These are phyloP conservation scores for Aspergillus fijiensis DNA, from an alignment of 2,329 filamentous ascomycete species.

Conservation along the genomic window DNA sequence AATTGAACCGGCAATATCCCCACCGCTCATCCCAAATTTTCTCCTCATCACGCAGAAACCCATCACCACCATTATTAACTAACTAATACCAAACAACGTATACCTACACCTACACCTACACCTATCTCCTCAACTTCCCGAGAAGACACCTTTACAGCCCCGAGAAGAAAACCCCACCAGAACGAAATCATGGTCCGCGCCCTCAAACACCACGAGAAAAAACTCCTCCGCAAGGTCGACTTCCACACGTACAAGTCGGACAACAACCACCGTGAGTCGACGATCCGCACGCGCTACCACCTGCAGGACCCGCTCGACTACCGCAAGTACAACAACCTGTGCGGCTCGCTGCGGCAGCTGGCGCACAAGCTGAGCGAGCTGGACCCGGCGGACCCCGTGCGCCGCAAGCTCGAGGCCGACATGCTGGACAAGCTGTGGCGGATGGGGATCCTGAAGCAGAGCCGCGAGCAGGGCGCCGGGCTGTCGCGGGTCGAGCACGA, in stretches of 20 bases:
- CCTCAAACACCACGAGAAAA: constrained; percentile 95
- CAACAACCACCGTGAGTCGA: constrained; percentile 77
- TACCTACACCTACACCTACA: not conserved
- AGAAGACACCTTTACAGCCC: not conserved
- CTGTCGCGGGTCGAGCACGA: constrained; percentile 74
- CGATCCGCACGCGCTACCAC: constrained; percentile 79
- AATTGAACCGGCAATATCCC: not conserved
- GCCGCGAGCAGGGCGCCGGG: constrained; percentile 72
- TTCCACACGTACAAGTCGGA: constrained; percentile 93
- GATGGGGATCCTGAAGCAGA: constrained; percentile 78
- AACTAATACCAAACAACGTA: not conserved
- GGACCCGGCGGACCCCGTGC: constrained; percentile 72
- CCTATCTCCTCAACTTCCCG: not conserved
- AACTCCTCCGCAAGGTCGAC: constrained; percentile 86
- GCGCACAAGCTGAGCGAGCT: constrained; percentile 85
- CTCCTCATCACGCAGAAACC: not conserved
- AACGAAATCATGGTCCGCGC: constrained; percentile 74
- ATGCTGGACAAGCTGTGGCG: constrained; percentile 89
- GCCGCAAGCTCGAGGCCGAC: constrained; percentile 80
- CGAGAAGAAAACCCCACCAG: constrained; percentile 21
- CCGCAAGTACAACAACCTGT: constrained; percentile 64
- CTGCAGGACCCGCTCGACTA: constrained; percentile 90
- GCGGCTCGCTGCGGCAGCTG: constrained; percentile 81
- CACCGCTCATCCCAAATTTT: constrained; percentile 4
- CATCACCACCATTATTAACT: not conserved